Evolutionary conservation across 495 filamentous ascomycete genomes (phyloP), one percentile per base, ranked within the genome.

Genomic region (Tuber indicum): DNA sequence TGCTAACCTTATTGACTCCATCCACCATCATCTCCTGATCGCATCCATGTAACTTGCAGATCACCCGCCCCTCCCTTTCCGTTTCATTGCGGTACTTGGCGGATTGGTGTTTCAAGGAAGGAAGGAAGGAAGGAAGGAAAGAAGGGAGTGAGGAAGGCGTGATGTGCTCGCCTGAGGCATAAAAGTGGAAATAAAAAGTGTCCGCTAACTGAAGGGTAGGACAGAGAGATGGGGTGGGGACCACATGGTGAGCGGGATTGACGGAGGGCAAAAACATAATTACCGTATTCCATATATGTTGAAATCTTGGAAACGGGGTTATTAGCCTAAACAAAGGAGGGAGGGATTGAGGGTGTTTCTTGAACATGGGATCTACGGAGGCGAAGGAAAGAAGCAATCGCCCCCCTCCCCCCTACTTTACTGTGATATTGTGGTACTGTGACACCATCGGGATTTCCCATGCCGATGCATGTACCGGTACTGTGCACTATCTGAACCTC

Each of bases 11-110:
- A 66, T 66, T 32, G 58, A 66, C 26, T 66, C 58, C 12, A 5
- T n/a, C 58, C 58, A 66, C 26, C 14, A 5, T 32, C 12, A 66
- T 6, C 26, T 66, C n/a, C 12, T 66, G n/a, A 66, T 66, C 58
- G 5, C 58, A 66, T 32, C 58, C 58, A 32, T 66, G 26, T 66
- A 66, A 66, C 58, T 32, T 32, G 58, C 58, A 66, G 58, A 66
- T 66, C 58, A 66, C 58, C 58, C 58, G 58, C 58, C 58, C 58
- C 58, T 66, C 58, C 58, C n/a, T 66, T 66, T 66, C 58, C 58
- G 10, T 12, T 17, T 26, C 26, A 0, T 32, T 32, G 12, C n/a
- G 14, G 58, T 66, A 6, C 58, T 66, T 66, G 58, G 26, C 58
- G 4, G 58, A 14, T 66, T 66, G 58, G 9, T 32, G 26, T 66